These are phyloP conservation scores for Globisporangium radiosum DNA, from an alignment of 352 stramenopile species.

Conservation along the genomic window DNA sequence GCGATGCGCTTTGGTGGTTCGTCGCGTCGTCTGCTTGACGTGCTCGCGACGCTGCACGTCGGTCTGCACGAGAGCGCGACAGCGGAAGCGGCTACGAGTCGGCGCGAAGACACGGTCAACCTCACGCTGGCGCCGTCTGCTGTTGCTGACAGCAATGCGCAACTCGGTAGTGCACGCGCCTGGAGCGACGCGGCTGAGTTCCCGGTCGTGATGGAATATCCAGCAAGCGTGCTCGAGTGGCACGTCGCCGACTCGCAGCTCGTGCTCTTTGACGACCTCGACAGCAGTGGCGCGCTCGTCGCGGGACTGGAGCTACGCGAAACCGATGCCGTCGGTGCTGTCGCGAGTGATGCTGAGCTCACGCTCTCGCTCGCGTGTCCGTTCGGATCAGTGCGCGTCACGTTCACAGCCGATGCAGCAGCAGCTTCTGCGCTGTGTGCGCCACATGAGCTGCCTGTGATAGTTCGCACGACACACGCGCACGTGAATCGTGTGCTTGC, in stretches of 20 bases:
- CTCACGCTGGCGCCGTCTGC: constrained; percentile 6
- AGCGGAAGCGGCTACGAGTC: neutral
- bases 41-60: constrained; percentile 18
- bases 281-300: neutral
- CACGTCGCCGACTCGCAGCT: constrained; percentile 7
- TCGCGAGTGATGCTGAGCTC: neutral
- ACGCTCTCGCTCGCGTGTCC: constrained; percentile 9
- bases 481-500: constrained; percentile 10
- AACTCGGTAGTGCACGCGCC: neutral
- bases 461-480: constrained; percentile 1
- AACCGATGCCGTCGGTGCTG: neutral
- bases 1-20: constrained; percentile 19
- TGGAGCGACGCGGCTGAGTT: constrained; percentile 6
- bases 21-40: constrained; percentile 10
- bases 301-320: constrained; percentile 1
- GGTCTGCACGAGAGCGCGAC: neutral
- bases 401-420: neutral
- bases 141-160: neutral
- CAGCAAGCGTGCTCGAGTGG: constrained; percentile 2
- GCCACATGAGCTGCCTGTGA: constrained; percentile 2
- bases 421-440: neutral
- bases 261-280: neutral
- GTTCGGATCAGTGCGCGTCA: constrained; percentile 1
- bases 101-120: neutral
- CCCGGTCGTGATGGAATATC: neutral